These are phyloP conservation scores for Trifolium repens DNA, from an alignment of 306 rosid species.

Conservation along the genomic window DNA sequence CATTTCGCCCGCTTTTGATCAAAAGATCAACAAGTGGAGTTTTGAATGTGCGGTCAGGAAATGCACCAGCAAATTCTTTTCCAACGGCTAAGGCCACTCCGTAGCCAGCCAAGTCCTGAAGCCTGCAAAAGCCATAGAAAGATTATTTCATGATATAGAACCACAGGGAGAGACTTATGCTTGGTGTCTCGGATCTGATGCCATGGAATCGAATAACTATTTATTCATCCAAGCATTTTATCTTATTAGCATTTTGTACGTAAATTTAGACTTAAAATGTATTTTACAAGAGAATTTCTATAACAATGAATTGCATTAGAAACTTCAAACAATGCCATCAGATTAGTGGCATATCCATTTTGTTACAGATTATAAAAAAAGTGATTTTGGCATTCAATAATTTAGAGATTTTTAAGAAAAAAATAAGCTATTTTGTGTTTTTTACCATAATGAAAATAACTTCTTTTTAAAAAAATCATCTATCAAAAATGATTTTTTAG, in stretches of 20 bases:
- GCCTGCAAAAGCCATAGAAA: slow-evolving; percentile 62
- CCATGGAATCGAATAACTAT: slow-evolving; percentile 18
- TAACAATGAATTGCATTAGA: slow-evolving; percentile 13
- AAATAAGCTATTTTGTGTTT: neutral
- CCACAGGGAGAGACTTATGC: slow-evolving; percentile 5
- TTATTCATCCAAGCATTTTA: neutral
- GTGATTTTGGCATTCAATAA: neutral
- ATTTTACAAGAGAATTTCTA: slow-evolving; percentile 12
- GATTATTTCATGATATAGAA: slow-evolving; percentile 26
- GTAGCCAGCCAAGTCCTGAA: slow-evolving; percentile 90
- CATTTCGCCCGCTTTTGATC: slow-evolving; percentile 81
- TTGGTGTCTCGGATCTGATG: neutral
- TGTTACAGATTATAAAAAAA: neutral
- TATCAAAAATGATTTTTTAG: neutral
- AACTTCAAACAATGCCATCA: slow-evolving; percentile 12
- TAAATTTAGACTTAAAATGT: neutral
- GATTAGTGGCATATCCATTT: slow-evolving; percentile 9
- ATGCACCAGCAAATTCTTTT: slow-evolving; percentile 65
- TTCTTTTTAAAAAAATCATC: neutral
- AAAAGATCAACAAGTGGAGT: slow-evolving; percentile 74
- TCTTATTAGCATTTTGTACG: neutral
- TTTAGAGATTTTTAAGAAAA: neutral
- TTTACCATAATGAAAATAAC: neutral
- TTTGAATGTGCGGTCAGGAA: slow-evolving; percentile 64
- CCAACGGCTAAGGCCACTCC: slow-evolving; percentile 71